Percentiles rank a stretch among this genome's conserved stretches.
These are phyloP conservation scores for Hypoxylon fuscum DNA, from an alignment of 495 filamentous ascomycete species.

Conservation along the genomic window DNA sequence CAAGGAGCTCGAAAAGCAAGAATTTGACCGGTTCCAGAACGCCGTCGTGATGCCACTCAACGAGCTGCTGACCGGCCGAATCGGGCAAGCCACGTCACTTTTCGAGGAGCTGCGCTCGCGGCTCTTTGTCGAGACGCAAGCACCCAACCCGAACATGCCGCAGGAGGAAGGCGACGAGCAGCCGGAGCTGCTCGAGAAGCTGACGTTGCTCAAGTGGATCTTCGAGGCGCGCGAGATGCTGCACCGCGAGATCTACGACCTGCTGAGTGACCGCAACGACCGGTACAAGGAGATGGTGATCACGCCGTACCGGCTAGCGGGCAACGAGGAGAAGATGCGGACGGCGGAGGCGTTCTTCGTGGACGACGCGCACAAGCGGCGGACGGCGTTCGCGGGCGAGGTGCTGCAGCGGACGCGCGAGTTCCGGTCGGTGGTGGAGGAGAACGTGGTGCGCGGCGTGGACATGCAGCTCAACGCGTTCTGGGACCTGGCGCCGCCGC, in stretches of 20 bases:
- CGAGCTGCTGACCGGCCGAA: constrained; percentile 72
- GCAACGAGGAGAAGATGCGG: constrained; percentile 74
- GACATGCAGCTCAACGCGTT: constrained; percentile 91
- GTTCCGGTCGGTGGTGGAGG: constrained; percentile 83
- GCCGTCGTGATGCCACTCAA: constrained; percentile 80
- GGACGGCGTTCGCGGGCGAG: constrained; percentile 69
- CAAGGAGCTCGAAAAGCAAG: constrained; percentile 70
- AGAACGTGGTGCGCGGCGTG: constrained; percentile 85
- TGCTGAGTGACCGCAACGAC: constrained; percentile 83
- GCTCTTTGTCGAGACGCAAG: constrained; percentile 76
- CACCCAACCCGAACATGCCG: constrained; percentile 77
- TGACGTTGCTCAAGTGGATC: constrained; percentile 96
- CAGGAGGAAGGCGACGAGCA: constrained; percentile 96
- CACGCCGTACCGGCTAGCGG: constrained; percentile 76
- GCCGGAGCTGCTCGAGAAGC: constrained; percentile 90
- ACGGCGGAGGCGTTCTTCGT: constrained; percentile 83
- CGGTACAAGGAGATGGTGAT: constrained; percentile 84
- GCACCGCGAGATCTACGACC: constrained; percentile 81
- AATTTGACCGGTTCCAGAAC: constrained; percentile 81
- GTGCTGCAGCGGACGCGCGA: constrained; percentile 75
- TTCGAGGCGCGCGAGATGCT: constrained; percentile 92
- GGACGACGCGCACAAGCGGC: constrained; percentile 76
- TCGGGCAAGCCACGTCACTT: constrained; percentile 68
- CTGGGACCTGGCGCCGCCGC: constrained; percentile 93
- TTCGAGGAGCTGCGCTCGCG: constrained; percentile 75